Evolutionary conservation across 2,329 filamentous ascomycete genomes (phyloP).

Genomic region (Fusarium musae): DNA sequence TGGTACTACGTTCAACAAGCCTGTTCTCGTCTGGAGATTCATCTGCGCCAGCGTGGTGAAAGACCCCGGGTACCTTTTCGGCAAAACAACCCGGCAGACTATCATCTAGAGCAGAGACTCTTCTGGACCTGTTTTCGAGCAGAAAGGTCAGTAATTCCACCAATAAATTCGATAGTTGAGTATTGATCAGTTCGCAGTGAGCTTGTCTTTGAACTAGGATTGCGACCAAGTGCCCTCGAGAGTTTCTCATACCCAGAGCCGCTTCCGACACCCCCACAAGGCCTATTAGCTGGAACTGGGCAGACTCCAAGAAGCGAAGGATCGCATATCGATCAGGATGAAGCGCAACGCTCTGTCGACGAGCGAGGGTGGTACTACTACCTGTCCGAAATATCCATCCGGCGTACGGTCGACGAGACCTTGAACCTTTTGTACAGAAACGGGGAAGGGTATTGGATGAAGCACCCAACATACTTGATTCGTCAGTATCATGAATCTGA

Average conservation of each 20-base stretch:
- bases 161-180: not conserved
- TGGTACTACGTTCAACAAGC: constrained; percentile 41
- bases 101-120: constrained; percentile 33
- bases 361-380: constrained; percentile 39
- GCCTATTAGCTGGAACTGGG: not conserved
- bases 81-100: not conserved
- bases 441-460: constrained; percentile 21
- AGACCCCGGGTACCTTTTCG: not conserved
- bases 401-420: constrained; percentile 33
- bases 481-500: constrained; percentile 12
- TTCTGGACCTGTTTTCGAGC: constrained; percentile 42
- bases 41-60: constrained; percentile 2
- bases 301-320: not conserved
- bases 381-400: constrained; percentile 36
- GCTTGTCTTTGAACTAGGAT: constrained; percentile 11
- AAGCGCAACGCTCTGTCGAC: not conserved
- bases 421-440: constrained; percentile 5
- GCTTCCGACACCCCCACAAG: constrained; percentile 27
- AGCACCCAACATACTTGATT: constrained; percentile 5
- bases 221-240: constrained; percentile 23
- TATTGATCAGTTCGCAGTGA: not conserved
- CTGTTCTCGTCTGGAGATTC: constrained; percentile 11
- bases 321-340: not conserved
- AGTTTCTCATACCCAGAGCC: constrained; percentile 34
- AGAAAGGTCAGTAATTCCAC: constrained; percentile 27